phyloP scores from a whole-genome alignment of 192 early-diverging fungal genomes.

The Backusella tuberculispora region DNA sequence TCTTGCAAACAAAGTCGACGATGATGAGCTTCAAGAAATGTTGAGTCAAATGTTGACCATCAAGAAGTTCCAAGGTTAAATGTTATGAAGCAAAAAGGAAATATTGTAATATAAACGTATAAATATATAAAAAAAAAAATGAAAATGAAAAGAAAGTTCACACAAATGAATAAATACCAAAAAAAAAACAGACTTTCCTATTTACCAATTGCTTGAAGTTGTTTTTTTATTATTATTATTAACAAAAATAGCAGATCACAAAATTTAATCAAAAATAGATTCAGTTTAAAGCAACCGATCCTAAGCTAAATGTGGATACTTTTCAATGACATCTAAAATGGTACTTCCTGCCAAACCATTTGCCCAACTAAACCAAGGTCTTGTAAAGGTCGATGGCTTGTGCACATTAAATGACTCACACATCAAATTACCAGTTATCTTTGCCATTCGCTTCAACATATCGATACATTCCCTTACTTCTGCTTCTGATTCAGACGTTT shows the following conservation, averaged over 20 bases:
- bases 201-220: not conserved
- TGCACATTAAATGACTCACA: conserved; percentile 65
- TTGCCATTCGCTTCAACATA: conserved; percentile 51
- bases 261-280: not conserved
- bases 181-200: no score
- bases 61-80: conserved; percentile 78
- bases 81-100: not conserved
- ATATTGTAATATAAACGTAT: not conserved
- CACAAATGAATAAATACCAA: no score
- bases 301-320: conserved; percentile 28
- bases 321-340: conserved; percentile 29
- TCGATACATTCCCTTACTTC: conserved; percentile 63
- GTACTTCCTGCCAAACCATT: conserved; percentile 61
- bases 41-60: conserved; percentile 83
- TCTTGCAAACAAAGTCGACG: conserved; percentile 74
- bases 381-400: conserved; percentile 41
- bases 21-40: conserved; percentile 74
- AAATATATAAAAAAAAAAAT: conserved; percentile 1
- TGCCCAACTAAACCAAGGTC: conserved; percentile 66
- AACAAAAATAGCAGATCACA: not conserved
- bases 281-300: not conserved
- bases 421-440: conserved; percentile 60
- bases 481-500: conserved; percentile 49
- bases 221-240: not conserved
- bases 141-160: not conserved